A percentile compares a stretch with the other conserved stretches of the same genome.
These are phyloP conservation scores for Fragaria ananassa DNA, from an alignment of 306 rosid genomes.

Conservation along the genomic window DNA sequence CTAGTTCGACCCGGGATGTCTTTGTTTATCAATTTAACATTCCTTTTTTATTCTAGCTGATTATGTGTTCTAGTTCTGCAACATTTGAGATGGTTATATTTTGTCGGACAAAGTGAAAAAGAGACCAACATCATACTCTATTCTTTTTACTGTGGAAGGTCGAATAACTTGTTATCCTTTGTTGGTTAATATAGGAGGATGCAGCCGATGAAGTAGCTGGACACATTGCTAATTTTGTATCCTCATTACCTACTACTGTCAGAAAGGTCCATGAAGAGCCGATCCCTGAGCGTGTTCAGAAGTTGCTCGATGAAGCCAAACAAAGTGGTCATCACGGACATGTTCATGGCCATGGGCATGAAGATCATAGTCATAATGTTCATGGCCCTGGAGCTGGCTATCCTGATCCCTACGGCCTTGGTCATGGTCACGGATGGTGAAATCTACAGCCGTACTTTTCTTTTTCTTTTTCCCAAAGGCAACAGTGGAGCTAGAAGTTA, in stretches of 20 bases:
- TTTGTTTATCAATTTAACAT: not conserved
- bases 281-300: slow-evolving; percentile 66
- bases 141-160: not conserved
- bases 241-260: slow-evolving; percentile 65
- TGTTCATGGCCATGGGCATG: slow-evolving; percentile 16
- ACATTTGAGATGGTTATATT: not conserved
- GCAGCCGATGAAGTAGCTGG: slow-evolving; percentile 59
- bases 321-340: slow-evolving; percentile 31
- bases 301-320: slow-evolving; percentile 57
- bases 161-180: not conserved
- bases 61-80: not conserved
- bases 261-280: slow-evolving; percentile 59
- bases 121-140: not conserved
- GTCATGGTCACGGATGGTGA: slow-evolving; percentile 57
- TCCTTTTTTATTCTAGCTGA: not conserved
- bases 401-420: slow-evolving; percentile 72
- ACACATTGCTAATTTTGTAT: slow-evolving; percentile 60
- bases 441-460: not conserved
- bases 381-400: slow-evolving; percentile 50
- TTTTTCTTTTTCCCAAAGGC: not conserved
- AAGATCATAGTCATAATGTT: slow-evolving; percentile 36
- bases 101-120: no score
- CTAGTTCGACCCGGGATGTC: not conserved
- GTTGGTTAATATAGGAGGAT: slow-evolving; percentile 56
- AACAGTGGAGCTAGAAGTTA: slow-evolving; percentile 10